Evolutionary conservation across 2,329 filamentous ascomycete genomes (phyloP), one percentile per base, ranked within the genome.

Genomic region (Fusarium duplospermum): DNA sequence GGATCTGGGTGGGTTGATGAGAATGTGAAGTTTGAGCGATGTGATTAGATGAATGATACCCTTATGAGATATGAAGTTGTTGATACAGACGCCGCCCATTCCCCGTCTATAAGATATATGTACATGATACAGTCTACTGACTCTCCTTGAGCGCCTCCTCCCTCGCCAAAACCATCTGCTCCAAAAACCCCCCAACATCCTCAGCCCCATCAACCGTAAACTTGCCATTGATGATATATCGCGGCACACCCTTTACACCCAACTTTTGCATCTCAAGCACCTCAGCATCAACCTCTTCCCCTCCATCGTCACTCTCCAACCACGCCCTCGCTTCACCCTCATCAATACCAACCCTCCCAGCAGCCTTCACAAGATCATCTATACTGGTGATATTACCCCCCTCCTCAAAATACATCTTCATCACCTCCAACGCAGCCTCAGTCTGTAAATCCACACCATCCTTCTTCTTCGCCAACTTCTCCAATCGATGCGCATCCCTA

Each of bases 201-300:
- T 95, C 91, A 1, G 93, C 93, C 2, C 93, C 94, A 31, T 90
- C 88, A 33, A 96, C 81, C 74, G 91, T 88, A 81, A 90, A 92
- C 74, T 85, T 86, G 2, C 86, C 91, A 77, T 95, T 92, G 71
- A 96, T 88, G 14, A 90, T 90, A 80, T 94, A 95, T 80, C 93
- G 90, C 8, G 94, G 93, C 70, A 96, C 94, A 1, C 93, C 93
- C 63, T 83, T 87, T 42, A 95, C 78, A 11, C 84, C 84, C 77
- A 87, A 85, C 10, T 80, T 81, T 74, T 87, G 86, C 42, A 89
- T 87, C 73, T 86, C 83, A 31, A 82, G 78, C 7, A 90, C 89
- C 77, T 91, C 88, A 42, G 75, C 76, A 78, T 92, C 89, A 27
- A 92, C 90, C 76, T 89, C 87, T 1, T 84, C 81, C 0, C 89